Evolutionary conservation across 441 rosid genomes (phyloP).

Genomic region (Geranium incanum): DNA sequence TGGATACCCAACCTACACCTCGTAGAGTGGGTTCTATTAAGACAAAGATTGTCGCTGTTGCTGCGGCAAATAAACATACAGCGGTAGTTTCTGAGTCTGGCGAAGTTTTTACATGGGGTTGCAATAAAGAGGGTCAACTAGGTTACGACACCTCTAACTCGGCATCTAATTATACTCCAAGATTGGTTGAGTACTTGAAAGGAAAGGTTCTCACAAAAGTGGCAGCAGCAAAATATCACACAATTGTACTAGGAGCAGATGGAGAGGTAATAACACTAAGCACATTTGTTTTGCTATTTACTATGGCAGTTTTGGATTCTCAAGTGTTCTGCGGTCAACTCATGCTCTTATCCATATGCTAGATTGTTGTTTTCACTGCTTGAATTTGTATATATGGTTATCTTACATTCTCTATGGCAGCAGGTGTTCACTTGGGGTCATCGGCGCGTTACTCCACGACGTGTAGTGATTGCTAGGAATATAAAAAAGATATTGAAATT

Average conservation of each 20-base stretch:
- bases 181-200: slow-evolving; percentile 88
- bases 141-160: slow-evolving; percentile 99
- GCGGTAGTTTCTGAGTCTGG: slow-evolving; percentile 90
- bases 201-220: slow-evolving; percentile 61
- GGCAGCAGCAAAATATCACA: slow-evolving; percentile 82
- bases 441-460: slow-evolving; percentile 88
- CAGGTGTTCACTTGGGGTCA: slow-evolving; percentile 98
- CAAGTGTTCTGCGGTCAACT: slow-evolving; percentile 13
- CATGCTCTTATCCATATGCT: background rate
- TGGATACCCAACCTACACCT: slow-evolving; percentile 95
- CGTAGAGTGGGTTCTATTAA: slow-evolving; percentile 79
- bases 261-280: slow-evolving; percentile 61
- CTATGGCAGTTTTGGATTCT: background rate
- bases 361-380: background rate
- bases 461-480: slow-evolving; percentile 65
- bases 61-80: slow-evolving; percentile 95
- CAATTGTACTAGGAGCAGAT: slow-evolving; percentile 69
- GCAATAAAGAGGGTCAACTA: slow-evolving; percentile 95
- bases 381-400: background rate
- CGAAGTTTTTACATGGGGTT: slow-evolving; percentile 98
- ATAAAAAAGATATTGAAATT: slow-evolving; percentile 71
- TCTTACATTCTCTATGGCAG: background rate
- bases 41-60: slow-evolving; percentile 75
- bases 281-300: background rate
- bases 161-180: slow-evolving; percentile 88